Evolutionary conservation across 2,329 filamentous ascomycete genomes (phyloP), one percentile per base, ranked within the genome.

Genomic region (Lecanicillium sp.): DNA sequence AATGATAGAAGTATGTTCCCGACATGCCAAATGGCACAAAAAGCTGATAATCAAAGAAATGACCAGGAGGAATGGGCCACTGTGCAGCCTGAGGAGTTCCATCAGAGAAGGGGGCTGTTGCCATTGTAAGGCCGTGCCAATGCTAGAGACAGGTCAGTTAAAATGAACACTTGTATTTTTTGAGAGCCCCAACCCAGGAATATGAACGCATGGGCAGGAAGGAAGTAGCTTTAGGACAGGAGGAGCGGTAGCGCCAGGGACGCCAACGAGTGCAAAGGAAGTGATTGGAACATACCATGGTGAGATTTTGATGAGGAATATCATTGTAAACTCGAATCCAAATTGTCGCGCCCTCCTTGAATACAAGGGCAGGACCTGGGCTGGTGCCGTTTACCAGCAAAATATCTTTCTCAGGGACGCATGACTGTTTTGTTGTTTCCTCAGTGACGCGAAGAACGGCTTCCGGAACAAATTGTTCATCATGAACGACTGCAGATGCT

Each of bases 21-120:
- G 74, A 70, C 39, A 76, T 69, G 5, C 68, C 71, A 2, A 53
- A 31, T 4, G 70, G 56, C 0, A 75, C 69, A 13, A 65, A 65
- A 4, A 84, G 58, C 49, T 84, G 77, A 50, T 84, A 84, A 58
- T 84, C 80, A 54, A 84, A 84, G 57, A 74, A 84, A 42, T 74
- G 66, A 1, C 62, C 56, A 0, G 77, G 67, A 0, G 74, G 69
- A 28, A 84, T 81, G 0, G 79, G 77, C 79, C 79, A 84, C 47
- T 84, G 79, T 14, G 69, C 69, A 2, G 72, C 77, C 20, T 65
- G 55, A 1, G 78, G 75, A 0, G 74, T 68, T 4, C 80, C 79
- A 46, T 84, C 80, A 2, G 77, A 75, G 56, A 81, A 84, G 0
- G 77, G 76, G 1, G 77, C 72, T 22, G 71, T 65, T 22, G 69